phyloP scores from a whole-genome alignment of 345 rosid genomes.

The Carallia pectinifolia region DNA sequence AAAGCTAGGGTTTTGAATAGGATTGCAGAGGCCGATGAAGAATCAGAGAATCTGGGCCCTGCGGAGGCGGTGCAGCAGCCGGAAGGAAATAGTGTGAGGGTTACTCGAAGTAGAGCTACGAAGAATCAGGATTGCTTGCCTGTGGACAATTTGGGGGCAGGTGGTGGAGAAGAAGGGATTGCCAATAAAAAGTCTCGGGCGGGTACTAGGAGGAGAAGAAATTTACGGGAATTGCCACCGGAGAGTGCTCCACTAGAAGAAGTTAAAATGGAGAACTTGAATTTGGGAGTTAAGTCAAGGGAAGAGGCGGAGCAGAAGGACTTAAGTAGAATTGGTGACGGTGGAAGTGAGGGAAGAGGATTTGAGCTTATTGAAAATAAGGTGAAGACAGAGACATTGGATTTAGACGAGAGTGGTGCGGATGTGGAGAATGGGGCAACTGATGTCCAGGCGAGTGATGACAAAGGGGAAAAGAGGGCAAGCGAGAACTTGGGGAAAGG shows the following conservation, averaged over 20 bases:
- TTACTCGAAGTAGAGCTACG: slow-evolving; percentile 16
- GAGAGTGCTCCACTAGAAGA: background rate
- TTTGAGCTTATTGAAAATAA: background rate
- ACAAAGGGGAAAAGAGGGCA: background rate
- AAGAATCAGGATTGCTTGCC: slow-evolving; percentile 13
- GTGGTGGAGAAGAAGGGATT: slow-evolving; percentile 21
- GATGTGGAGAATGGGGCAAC: background rate
- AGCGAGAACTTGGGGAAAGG: slow-evolving; percentile 6
- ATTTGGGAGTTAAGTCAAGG: background rate
- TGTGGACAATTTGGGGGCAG: slow-evolving; percentile 16
- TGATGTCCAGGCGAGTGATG: slow-evolving; percentile 4
- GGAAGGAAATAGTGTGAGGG: slow-evolving; percentile 19
- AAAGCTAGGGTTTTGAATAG: slow-evolving; percentile 33
- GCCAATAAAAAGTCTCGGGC: slow-evolving; percentile 18
- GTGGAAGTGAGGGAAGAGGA: background rate
- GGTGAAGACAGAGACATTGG: slow-evolving; percentile 9
- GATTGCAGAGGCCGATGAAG: slow-evolving; percentile 10
- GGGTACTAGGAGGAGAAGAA: slow-evolving; percentile 10
- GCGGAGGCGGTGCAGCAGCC: background rate
- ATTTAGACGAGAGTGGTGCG: slow-evolving; percentile 2
- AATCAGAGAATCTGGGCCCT: slow-evolving; percentile 11
- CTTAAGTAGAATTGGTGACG: background rate
- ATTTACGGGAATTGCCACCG: slow-evolving; percentile 24
- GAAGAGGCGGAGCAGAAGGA: slow-evolving; percentile 3
- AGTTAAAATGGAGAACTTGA: background rate